Base-by-base conservation (phyloP, 2,329 filamentous ascomycete genomes). In the Plectosphaerella plurivora region DNA sequence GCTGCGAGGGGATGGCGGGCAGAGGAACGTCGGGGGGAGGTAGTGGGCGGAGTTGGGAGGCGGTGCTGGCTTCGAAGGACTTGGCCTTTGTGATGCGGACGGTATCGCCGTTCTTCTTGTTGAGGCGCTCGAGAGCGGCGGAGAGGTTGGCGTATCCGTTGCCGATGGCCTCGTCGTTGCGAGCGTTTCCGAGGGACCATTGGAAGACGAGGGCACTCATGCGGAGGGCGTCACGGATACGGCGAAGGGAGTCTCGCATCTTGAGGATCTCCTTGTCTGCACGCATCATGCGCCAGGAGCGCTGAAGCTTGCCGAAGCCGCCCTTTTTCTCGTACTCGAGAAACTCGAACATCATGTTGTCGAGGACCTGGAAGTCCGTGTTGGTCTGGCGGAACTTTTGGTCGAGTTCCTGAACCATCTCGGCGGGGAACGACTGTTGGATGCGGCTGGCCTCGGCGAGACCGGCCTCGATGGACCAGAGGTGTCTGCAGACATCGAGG, bases 381-480 rank as follows among this genome's bases (percentile, higher is more conserved):
- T 82, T 76, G 11, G 83, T 79, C 22, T 79, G 74, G 36, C 78
- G 76, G 61, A 88, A 83, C 59, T 84, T 85, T 65, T 78, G 79
- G 60, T 82, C 81, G 46, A 89, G 73, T 65, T 87, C 84, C n/a
- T 74, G 69, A 28, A 81, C 73, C 65, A 87, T 79, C 51, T 88
- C 84, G 5, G 68, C 60, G 0, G 85, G 82, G 16, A 88, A 75
- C 15, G 73, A 69, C 57, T 81, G 78, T 15, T 72, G 69, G 18
- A 73, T 74, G 41, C 74, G 73, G 28, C 73, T 66, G 45, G 73
- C 77, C 59, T 83, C 78, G n/a, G 70, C 67, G 50, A 89, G 73
- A 5, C 86, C 86, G 20, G 82, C 78, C 65, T 88, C 84, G 55
- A 88, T 83, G n/a, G 82, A 79, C 74, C 84, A 87, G 42, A 89